Evolutionary conservation across 2,329 filamentous ascomycete species (phyloP), one percentile per base, ranked within the genome.

Genomic region (Alternaria viburni): DNA sequence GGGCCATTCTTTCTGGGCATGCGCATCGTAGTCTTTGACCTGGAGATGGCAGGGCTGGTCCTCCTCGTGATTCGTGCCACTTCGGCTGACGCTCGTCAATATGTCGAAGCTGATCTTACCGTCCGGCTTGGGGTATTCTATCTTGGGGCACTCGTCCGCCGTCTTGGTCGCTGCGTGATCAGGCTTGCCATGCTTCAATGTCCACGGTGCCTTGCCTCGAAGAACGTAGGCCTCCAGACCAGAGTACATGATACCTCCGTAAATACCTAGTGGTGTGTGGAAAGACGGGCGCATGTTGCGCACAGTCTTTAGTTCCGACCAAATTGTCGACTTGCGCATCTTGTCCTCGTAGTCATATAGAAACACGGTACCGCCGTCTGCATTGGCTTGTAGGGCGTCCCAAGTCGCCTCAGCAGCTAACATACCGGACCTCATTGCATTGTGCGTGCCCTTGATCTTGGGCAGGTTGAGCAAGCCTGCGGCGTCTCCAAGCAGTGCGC

Each of bases 381-480:
- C 83, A 65, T 79, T 83, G 41, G 61, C 68, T 51, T 77, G 83
- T 25, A 99, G 84, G 3, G 96, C 96, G 25, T 86, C 86, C 86
- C 90, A 98, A 3, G 95, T 89, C 28, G 96, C 92, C 82, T 98
- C 93, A 45, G 95, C 96, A 6, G 96, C 96, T 54, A 99, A 86
- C 91, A 99, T 98, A 65, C 95, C 96, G 2, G 93, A 96, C 77
- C 94, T 93, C 93, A 99, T 98, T 56, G 96, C 93, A 51, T 96
- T 97, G 81, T 99, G 96, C 0, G 95, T 97, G 61, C 96, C 96
- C 84, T 99, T 99, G 81, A 99, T 93, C 84, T 99, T 99, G 68
- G 96, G 96, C 15, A 99, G 91, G 76, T 99, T 99, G 81, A 99
- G 86, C 77, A 99, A 97, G 6, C 96, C 96, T 26, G 96, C 96